Percentiles rank a stretch among this genome's conserved stretches.
phyloP scores from a whole-genome alignment of 2,329 filamentous ascomycete species.

The Cercospora janseana region DNA sequence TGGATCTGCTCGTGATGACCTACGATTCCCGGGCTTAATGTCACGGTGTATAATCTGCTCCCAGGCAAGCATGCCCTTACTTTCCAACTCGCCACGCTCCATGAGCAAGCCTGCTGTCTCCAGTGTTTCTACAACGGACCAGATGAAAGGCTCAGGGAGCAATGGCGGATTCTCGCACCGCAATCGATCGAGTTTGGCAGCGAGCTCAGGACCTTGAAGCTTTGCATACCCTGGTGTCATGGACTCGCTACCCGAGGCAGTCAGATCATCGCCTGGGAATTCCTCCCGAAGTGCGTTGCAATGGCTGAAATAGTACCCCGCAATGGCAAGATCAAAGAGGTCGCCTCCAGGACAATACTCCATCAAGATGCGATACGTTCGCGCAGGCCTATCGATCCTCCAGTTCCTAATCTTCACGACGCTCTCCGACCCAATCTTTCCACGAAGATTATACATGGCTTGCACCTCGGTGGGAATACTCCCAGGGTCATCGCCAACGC shows the following conservation, averaged over 20 bases:
- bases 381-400: not conserved
- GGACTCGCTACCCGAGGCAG: not conserved
- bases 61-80: not conserved
- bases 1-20: not conserved
- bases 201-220: not conserved
- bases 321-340: not conserved
- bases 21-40: slow-evolving; percentile 8
- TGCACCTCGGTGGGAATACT: slow-evolving; percentile 9
- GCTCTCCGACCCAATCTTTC: slow-evolving; percentile 8
- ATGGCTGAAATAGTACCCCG: not conserved
- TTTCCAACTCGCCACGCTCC: slow-evolving; percentile 10
- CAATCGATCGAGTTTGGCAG: not conserved
- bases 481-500: not conserved
- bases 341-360: slow-evolving; percentile 1
- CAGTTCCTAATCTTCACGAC: slow-evolving; percentile 13
- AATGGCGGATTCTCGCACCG: not conserved
- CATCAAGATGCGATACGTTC: not conserved
- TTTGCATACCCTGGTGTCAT: too few species aligned
- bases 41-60: slow-evolving; percentile 11
- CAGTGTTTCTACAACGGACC: slow-evolving; percentile 10
- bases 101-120: slow-evolving; percentile 14
- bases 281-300: not conserved
- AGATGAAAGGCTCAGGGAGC: slow-evolving; percentile 12
- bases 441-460: slow-evolving; percentile 13
- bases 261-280: not conserved